phyloP scores from a whole-genome alignment of 768 basidiomycete species.

The Podaxis sp. region DNA sequence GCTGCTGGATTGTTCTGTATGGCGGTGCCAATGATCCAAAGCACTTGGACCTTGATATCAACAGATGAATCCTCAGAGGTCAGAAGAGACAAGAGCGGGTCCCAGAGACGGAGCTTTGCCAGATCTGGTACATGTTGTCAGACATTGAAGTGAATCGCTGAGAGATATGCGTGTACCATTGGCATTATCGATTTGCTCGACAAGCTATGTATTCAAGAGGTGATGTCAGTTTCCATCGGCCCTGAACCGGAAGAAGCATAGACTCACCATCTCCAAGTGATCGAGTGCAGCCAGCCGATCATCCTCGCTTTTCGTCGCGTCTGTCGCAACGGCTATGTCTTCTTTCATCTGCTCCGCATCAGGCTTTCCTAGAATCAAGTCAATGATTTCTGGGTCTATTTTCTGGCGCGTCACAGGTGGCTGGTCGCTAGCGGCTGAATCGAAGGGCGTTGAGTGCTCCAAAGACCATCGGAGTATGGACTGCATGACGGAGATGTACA shows the following conservation, averaged over 20 bases:
- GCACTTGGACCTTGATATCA: slow-evolving; percentile 58
- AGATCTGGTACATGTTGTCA: slow-evolving; percentile 53
- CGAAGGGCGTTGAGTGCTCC: slow-evolving; percentile 54
- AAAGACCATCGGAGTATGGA: slow-evolving; percentile 81
- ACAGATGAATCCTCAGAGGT: slow-evolving; percentile 50
- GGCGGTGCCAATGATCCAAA: slow-evolving; percentile 90
- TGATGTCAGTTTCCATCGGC: background rate
- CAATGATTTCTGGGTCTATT: slow-evolving; percentile 82
- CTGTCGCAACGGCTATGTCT: slow-evolving; percentile 60
- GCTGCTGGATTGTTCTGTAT: slow-evolving; percentile 88
- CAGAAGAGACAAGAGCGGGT: slow-evolving; percentile 66
- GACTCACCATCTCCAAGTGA: slow-evolving; percentile 80
- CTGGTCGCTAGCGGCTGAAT: slow-evolving; percentile 26
- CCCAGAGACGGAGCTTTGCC: slow-evolving; percentile 75
- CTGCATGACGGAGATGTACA: slow-evolving; percentile 45
- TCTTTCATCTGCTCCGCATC: slow-evolving; percentile 87
- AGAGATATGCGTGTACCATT: slow-evolving; percentile 49
- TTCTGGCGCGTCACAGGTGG: slow-evolving; percentile 41
- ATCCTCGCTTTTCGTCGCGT: slow-evolving; percentile 51
- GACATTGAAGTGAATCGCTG: no score
- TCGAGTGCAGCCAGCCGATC: slow-evolving; percentile 74
- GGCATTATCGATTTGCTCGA: slow-evolving; percentile 90
- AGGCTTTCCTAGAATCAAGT: slow-evolving; percentile 79
- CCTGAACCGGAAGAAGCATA: background rate
- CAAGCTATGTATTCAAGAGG: slow-evolving; percentile 46